phyloP scores from a whole-genome alignment of 2,329 filamentous ascomycete species.

The Cucurbitaria berberidis region DNA sequence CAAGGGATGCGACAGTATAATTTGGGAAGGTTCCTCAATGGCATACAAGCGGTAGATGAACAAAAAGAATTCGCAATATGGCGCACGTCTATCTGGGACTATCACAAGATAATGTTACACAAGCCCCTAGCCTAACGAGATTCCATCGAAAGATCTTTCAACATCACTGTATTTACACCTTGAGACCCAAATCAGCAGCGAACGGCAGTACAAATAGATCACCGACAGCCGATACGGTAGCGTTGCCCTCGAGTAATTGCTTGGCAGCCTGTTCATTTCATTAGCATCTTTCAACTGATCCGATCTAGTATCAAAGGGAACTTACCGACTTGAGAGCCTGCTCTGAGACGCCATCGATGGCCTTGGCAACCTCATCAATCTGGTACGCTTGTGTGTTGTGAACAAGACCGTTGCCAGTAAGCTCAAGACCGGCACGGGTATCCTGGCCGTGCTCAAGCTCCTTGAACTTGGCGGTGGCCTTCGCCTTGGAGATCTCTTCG shows the following conservation, averaged over 20 bases:
- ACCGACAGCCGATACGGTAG: constrained; percentile 86
- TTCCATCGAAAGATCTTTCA: constrained; percentile 35
- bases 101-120: constrained; percentile 52
- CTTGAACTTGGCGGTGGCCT: constrained; percentile 91
- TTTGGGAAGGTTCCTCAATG: too few relatives aligned
- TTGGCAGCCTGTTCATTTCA: constrained; percentile 73
- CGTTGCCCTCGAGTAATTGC: constrained; percentile 84
- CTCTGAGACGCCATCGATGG: constrained; percentile 78
- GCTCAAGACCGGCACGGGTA: constrained; percentile 76
- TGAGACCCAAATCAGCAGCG: constrained; percentile 91
- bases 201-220: constrained; percentile 91
- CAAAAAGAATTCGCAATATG: constrained; percentile 44
- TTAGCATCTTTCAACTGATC: constrained; percentile 22
- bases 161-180: constrained; percentile 72
- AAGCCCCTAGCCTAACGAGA: constrained; percentile 39
- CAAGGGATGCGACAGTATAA: too few relatives aligned
- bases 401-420: constrained; percentile 83
- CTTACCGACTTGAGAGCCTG: constrained; percentile 86
- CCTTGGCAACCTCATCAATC: constrained; percentile 78
- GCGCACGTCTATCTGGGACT: constrained; percentile 49
- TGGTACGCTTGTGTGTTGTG: constrained; percentile 83
- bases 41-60: constrained; percentile 10
- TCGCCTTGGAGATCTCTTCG: constrained; percentile 90
- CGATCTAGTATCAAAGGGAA: constrained; percentile 22
- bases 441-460: constrained; percentile 83